These are phyloP conservation scores for Dothistroma septosporum DNA, from an alignment of 2,329 filamentous ascomycete species.

Conservation along the genomic window DNA sequence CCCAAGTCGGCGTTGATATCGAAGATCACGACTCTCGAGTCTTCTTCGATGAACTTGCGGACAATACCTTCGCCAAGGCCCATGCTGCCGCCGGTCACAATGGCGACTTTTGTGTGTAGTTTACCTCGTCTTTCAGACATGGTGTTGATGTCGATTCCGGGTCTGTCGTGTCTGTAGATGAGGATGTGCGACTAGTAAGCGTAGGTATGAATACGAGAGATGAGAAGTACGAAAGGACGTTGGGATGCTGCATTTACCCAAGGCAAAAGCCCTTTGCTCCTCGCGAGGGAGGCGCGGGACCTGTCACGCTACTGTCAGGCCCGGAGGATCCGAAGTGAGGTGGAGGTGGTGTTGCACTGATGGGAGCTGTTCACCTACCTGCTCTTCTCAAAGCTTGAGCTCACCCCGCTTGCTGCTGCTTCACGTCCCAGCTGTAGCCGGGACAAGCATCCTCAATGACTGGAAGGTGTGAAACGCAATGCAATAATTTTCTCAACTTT, in stretches of 20 bases:
- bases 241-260: background rate
- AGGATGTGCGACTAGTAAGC: background rate
- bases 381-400: background rate
- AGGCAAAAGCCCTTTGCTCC: background rate
- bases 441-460: background rate
- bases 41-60: constrained; percentile 29
- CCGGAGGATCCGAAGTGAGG: background rate
- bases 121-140: constrained; percentile 8
- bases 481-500: background rate
- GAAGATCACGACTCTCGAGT: constrained; percentile 29
- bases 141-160: too few species aligned
- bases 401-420: background rate
- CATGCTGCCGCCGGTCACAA: constrained; percentile 30
- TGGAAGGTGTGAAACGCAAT: background rate
- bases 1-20: constrained; percentile 24
- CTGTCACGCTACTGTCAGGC: background rate
- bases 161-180: background rate
- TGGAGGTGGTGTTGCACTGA: background rate
- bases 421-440: background rate
- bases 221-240: background rate
- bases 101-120: constrained; percentile 21
- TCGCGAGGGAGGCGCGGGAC: background rate
- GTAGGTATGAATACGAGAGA: background rate
- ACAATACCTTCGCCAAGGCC: constrained; percentile 34
- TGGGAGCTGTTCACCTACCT: background rate